Base-by-base conservation (phyloP, 2,329 filamentous ascomycete genomes). In the Penicillium sp. region DNA sequence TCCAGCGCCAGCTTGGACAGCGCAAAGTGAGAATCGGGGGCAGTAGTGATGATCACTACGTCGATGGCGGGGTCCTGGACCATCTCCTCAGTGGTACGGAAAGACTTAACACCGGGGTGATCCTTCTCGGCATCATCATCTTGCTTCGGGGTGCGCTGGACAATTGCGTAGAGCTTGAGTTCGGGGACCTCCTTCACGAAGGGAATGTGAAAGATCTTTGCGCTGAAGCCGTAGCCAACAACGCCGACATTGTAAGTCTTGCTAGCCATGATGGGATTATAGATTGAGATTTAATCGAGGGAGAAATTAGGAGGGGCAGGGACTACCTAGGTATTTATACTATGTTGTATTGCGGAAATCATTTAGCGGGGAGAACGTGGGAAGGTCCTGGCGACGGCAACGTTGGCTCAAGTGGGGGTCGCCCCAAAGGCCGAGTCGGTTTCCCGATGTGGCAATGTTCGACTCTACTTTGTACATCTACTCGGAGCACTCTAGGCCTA, bases 201-300 rank as follows among this genome's bases (percentile, higher is more conserved):
- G 61, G 90, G 90, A 70, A 93, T 91, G 75, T 94, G 90, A 77
- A 93, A 94, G 76, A 89, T 81, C 71, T 92, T 93, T 75, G 90
- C 90, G 55, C 81, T 83, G 68, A 86, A 73, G 66, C 84, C 84
- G 70, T 86, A 86, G 67, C 84, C 84, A 58, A 86, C 79, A 39
- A 86, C 73, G 47, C 82, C 83, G 55, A 85, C 80, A 60, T 86
- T 86, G 70, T 78, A 82, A 21, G 72, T 73, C 67, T 79, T 80
- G 56, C 73, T 64, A 36, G 75, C 62, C 77, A 79, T 79, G 49
- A 39, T 70, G 57, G 57, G 33, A 19, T 12, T 49, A 25, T 10
- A 7, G 10, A 17, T 25, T 21, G 38, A 15, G 31, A 33, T 27
- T 55, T 44, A n/a, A 21, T 44, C 55, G 75, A 38, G 77, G 68